Percentiles rank a stretch among this genome's conserved stretches.
Evolutionary conservation across 106 monocot genomes (phyloP).

Genomic region (Dendrobium nobile): DNA sequence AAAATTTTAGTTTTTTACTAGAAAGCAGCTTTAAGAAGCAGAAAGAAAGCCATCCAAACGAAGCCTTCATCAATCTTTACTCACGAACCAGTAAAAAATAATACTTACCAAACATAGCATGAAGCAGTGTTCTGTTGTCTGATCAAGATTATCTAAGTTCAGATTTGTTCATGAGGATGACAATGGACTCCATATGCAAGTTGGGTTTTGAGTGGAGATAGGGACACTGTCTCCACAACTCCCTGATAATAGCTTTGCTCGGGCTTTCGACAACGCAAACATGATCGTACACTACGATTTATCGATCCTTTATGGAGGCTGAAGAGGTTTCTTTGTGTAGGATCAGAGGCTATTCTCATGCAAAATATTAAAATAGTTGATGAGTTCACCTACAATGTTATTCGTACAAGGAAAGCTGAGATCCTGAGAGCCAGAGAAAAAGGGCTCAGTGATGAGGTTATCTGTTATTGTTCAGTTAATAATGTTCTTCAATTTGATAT

Average conservation of each 20-base stretch:
- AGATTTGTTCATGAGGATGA: conserved; percentile 80
- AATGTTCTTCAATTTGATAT: not conserved
- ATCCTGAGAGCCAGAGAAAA: conserved; percentile 33
- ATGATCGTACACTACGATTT: conserved; percentile 66
- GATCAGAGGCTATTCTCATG: conserved; percentile 63
- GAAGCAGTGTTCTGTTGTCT: not conserved
- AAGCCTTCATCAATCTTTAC: too few species aligned
- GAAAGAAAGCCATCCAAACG: too few species aligned
- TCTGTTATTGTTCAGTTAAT: not conserved
- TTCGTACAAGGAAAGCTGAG: conserved; percentile 62
- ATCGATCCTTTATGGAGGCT: conserved; percentile 78
- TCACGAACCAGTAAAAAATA: too few species aligned
- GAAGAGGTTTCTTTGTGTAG: conserved; percentile 41
- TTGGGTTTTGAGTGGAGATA: conserved; percentile 70
- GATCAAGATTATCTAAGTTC: conserved; percentile 31
- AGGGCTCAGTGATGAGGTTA: conserved; percentile 13
- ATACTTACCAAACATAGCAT: too few species aligned
- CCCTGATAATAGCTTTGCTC: conserved; percentile 59
- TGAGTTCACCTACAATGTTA: conserved; percentile 76
- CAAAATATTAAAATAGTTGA: conserved; percentile 65
- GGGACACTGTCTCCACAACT: conserved; percentile 27
- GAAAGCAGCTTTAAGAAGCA: too few species aligned
- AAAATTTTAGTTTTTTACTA: too few species aligned
- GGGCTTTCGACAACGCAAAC: conserved; percentile 76
- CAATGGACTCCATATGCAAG: conserved; percentile 81